Base-by-base conservation (phyloP, 1,284 basidiomycete species). In the Trichosporon asahii region DNA sequence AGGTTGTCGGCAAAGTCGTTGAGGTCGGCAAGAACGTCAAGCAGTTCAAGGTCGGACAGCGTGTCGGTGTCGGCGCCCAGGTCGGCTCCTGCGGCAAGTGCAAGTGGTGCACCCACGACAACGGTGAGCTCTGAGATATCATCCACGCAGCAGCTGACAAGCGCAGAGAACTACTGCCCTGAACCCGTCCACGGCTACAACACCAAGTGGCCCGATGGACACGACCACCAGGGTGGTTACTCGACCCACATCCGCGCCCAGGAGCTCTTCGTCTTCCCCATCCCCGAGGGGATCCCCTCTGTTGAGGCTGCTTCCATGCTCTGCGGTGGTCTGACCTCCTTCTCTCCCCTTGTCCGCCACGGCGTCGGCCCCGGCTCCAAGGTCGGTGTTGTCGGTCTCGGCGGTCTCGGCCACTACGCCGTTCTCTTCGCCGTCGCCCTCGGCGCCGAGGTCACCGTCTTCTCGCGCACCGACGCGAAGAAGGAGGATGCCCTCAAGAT, bases 301-400 rank as follows among this genome's bases (percentile, higher is more conserved):
- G 86, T 87, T 69, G 81, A 88, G 70, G 89, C 86, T 2, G 85
- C 85, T 11, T 85, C 85, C 25, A 83, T 84, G 80, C 79, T 89
- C 35, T 91, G 90, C 76, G 90, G 85, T 4, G 90, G 90, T 65
- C 80, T 91, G 25, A 91, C 90, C 8, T 86, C 89, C 53, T 90
- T 85, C 84, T 89, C 88, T 0, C 90, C 90, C 2, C 83, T 91
- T 7, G 85, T 87, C 66, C 85, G 88, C 61, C 87, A 90, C 80
- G 87, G 88, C 44, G 85, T 86, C 68, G 89, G 88, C 0, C 86
- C 88, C 3, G 90, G 89, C 25, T 89, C 88, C 84, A 87, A 87
- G 72, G 89, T 91, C 70, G 90, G 88, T 46, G 84, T 91, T 65
- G 84, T 90, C 75, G 89, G 90, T 57, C 86, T 90, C 61, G 89